These are phyloP conservation scores for Vigna reflexopilosa DNA, from an alignment of 306 rosid genomes.

Conservation along the genomic window DNA sequence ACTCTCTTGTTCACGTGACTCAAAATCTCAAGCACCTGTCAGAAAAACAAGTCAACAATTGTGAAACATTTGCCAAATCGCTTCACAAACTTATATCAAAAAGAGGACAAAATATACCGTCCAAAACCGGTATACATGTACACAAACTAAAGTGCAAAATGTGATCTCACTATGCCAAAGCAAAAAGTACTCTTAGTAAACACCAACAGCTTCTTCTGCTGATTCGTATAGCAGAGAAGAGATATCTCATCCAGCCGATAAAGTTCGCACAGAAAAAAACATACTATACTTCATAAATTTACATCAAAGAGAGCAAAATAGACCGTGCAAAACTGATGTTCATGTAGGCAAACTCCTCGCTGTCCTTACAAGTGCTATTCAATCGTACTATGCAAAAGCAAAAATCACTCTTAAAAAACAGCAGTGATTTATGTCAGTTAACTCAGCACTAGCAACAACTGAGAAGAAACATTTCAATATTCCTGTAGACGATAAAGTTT, in stretches of 20 bases:
- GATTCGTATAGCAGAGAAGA: background rate
- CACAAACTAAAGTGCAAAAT: background rate
- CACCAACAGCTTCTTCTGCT: background rate
- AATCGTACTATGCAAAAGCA: background rate
- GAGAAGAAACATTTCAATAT: background rate
- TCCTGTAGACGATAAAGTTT: background rate
- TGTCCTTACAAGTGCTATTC: background rate
- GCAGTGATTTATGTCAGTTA: background rate
- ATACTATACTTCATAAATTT: background rate
- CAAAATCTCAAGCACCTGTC: conserved; percentile 94
- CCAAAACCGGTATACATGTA: background rate
- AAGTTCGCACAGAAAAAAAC: background rate
- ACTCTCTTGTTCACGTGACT: conserved; percentile 98
- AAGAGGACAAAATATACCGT: background rate
- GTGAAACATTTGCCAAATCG: conserved; percentile 8
- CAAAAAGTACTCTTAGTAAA: background rate
- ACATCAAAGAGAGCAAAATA: background rate
- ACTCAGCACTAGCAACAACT: background rate
- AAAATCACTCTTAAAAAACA: background rate
- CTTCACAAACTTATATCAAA: conserved; percentile 8
- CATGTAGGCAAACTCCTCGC: background rate
- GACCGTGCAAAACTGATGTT: background rate
- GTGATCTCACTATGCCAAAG: background rate
- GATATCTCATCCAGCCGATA: background rate
- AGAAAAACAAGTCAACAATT: conserved; percentile 25